Base-by-base conservation (phyloP, 768 basidiomycete species). In the Sarcodon aspratus region DNA sequence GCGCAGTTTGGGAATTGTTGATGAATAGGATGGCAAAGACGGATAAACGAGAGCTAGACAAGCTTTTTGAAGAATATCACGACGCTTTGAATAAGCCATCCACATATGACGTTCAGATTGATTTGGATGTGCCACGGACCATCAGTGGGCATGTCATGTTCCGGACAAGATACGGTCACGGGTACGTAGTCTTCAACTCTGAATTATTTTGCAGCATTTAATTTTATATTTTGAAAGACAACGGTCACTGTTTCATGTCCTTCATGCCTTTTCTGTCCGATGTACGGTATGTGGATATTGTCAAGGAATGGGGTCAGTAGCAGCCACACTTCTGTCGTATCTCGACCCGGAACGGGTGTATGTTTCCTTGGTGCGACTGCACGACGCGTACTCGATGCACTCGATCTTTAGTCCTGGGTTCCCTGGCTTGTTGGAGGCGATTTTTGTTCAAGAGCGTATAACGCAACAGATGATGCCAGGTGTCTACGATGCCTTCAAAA, bases 271-370 rank as follows among this genome's bases (percentile, higher is more conserved):
- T 62, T 94, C 92, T 1, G 72, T 94, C 15, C 71, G 73, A n/a
- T 97, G 95, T 65, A 63, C 70, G 13, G 70, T 75, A 9, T 98
- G 96, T 53, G 95, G 95, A 12, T 99, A 99, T 62, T 93, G 94
- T 36, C 96, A 99, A 67, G 96, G 96, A 52, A 99, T 99, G 96
- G 94, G 96, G 2, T 89, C 95, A 6, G 88, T 99, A 50, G 91
- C 95, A 0, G 88, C 94, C 1, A 97, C 93, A 1, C 73, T 99
- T 17, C 75, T 97, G 10, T 93, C 87, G 66, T 98, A 98, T 63
- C 85, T 92, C 61, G 83, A 85, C 54, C 91, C 96, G 7, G 88
- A 92, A 66, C 82, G 82, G 47, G 86, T 82, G 5, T 96, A 93
- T 60, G 79, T 85, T 4, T 75, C 82, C 27, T 75, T 98, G 42